Evolutionary conservation across 176 grass and related monocot genomes (phyloP).

Genomic region (Puccinellia tenuiflora): DNA sequence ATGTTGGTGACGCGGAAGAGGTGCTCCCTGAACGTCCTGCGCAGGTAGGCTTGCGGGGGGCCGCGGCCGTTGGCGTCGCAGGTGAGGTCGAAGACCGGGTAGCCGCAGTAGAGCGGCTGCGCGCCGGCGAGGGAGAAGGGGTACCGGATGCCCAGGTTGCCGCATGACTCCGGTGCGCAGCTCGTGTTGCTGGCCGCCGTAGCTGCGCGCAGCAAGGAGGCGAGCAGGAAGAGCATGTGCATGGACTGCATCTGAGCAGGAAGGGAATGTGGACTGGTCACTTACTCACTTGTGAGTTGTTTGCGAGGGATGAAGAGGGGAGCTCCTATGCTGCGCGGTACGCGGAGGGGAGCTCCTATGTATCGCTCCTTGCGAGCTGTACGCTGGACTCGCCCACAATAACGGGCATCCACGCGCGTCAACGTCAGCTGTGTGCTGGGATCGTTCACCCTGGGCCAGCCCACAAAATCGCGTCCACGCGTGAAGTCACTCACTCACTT

Average conservation of each 20-base stretch:
- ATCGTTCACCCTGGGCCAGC: too few species aligned
- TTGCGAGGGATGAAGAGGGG: too few species aligned
- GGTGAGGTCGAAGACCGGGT: constrained; percentile 24
- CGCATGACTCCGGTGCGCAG: constrained; percentile 22
- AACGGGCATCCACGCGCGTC: too few species aligned
- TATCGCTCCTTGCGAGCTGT: too few species aligned
- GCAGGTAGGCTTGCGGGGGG: neutral
- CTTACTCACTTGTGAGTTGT: too few species aligned
- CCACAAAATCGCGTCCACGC: too few species aligned
- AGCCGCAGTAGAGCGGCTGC: constrained; percentile 28
- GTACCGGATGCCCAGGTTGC: constrained; percentile 19
- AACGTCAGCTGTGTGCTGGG: too few species aligned
- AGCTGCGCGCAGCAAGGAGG: neutral
- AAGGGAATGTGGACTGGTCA: too few species aligned
- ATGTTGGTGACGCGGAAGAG: neutral
- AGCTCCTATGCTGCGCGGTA: too few species aligned
- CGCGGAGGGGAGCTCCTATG: too few species aligned
- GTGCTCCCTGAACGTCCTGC: neutral
- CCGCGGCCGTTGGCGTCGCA: neutral
- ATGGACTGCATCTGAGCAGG: neutral
- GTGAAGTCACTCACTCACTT: too few species aligned
- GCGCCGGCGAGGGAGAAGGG: constrained; percentile 44
- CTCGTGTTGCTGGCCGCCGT: neutral
- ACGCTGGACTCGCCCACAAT: too few species aligned
- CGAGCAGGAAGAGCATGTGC: neutral